Evolutionary conservation across 2,329 filamentous ascomycete genomes (phyloP).

Genomic region (Annulohypoxylon truncatum): DNA sequence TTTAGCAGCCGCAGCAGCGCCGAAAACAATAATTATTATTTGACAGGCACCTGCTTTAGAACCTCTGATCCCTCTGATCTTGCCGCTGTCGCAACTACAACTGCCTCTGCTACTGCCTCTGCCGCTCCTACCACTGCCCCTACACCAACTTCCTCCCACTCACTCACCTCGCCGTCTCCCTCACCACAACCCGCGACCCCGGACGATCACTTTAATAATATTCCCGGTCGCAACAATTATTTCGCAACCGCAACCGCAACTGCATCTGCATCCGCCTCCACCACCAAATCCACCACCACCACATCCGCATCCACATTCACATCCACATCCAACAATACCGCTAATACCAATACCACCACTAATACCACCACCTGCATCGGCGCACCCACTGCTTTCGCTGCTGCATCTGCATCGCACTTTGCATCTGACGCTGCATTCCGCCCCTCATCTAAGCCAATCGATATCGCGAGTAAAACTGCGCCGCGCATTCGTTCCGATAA

Average conservation of each 20-base stretch:
- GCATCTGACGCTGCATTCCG: constrained; percentile 24
- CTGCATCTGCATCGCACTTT: constrained; percentile 19
- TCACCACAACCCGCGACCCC: constrained; percentile 61
- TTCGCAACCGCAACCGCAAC: constrained; percentile 40
- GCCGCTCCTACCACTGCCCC: constrained; percentile 27
- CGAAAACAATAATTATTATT: constrained; percentile 43
- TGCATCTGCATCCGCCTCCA: not conserved
- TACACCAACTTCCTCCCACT: constrained; percentile 56
- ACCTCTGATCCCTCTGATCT: constrained; percentile 25
- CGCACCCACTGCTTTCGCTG: constrained; percentile 33
- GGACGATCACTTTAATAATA: constrained; percentile 50
- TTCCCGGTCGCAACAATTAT: constrained; percentile 46
- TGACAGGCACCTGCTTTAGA: constrained; percentile 29
- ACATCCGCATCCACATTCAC: not conserved
- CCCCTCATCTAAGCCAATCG: constrained; percentile 53
- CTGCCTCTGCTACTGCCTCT: not conserved
- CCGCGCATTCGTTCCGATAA: constrained; percentile 41
- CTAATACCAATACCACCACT: not conserved
- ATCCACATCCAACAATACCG: not conserved
- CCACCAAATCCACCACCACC: not conserved
- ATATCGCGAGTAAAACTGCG: constrained; percentile 44
- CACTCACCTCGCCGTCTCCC: constrained; percentile 52
- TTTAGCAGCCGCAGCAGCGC: constrained; percentile 45
- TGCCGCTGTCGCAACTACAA: constrained; percentile 38
- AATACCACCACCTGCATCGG: not conserved